A percentile compares a stretch with the other conserved stretches of the same genome.
phyloP scores from a whole-genome alignment of 768 basidiomycete species.

The Lepiota venenata region DNA sequence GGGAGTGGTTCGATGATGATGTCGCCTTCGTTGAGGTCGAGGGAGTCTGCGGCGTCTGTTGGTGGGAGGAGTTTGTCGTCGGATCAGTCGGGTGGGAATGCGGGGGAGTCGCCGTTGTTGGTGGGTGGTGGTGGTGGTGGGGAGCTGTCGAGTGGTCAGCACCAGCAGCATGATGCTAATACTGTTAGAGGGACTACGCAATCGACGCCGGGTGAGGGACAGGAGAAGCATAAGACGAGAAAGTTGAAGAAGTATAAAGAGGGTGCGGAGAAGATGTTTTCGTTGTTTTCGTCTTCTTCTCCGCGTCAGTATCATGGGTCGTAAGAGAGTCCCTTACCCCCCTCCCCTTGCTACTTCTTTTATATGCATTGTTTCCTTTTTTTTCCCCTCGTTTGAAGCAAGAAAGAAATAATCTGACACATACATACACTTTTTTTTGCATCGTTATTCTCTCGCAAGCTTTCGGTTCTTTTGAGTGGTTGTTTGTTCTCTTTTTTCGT shows the following conservation, averaged over 20 bases:
- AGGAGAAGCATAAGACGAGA: constrained; percentile 65
- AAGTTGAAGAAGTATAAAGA: constrained; percentile 87
- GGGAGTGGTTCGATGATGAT: constrained; percentile 37
- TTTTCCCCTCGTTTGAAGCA: background rate
- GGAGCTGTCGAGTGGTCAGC: too few species aligned
- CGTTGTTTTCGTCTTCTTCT: constrained; percentile 61
- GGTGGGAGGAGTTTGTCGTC: constrained; percentile 70
- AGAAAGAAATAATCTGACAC: too few species aligned
- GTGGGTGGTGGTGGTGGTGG: constrained; percentile 25
- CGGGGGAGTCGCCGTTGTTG: constrained; percentile 40
- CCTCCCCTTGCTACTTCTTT: background rate
- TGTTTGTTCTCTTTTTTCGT: background rate
- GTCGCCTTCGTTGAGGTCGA: constrained; percentile 75
- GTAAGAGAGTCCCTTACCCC: too few species aligned
- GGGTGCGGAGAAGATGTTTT: constrained; percentile 82
- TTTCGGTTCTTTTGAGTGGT: too few species aligned
- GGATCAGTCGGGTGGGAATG: constrained; percentile 56
- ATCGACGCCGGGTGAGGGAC: constrained; percentile 29
- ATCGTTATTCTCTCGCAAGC: background rate
- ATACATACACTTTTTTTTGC: background rate
- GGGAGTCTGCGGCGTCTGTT: constrained; percentile 74
- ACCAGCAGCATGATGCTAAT: constrained; percentile 9
- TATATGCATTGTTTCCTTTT: background rate
- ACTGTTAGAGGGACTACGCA: constrained; percentile 13
- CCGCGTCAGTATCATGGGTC: constrained; percentile 45